Base-by-base conservation (phyloP, 164 flowering plant species). In the Stephania yunnanensis region DNA sequence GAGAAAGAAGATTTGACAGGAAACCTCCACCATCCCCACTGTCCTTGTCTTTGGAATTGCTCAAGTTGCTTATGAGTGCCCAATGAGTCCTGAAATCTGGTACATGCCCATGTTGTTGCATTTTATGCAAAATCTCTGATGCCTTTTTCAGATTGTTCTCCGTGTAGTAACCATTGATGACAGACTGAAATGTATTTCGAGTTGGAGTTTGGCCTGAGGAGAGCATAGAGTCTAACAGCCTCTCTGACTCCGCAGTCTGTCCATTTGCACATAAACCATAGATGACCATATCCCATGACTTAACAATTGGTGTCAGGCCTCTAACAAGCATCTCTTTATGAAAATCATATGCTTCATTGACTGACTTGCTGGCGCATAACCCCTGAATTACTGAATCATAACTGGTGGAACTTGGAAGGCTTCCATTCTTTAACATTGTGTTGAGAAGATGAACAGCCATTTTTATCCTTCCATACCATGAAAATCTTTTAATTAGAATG, bases 21-120 rank as follows among this genome's bases (percentile, higher is more conserved):
- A 95, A 92, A 25, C 93, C 86, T n/a, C 73, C 76, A 52, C 52
- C 78, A 31, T 76, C 70, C 31, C 74, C 76, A 74, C 75, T 79
- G 17, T 78, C 77, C 72, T 81, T 88, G 17, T 78, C 77, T 48
- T n/a, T 78, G 22, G 86, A 78, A 71, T 73, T 82, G 76, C 84
- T 86, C 82, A 95, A 78, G 52, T 85, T 86, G 83, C 91, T 86
- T 73, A 95, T 87, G 46, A 95, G 81, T 55, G 97, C 90, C 99
- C 99, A 95, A 42, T 95, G 98, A 46, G 90, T 89, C 70, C 82
- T 84, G 78, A 95, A 95, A 66, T 91, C 97, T 30, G 97, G 92
- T 73, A 79, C 84, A 81, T 86, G 83, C 46, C 98, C 97, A 71
- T 79, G 64, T 19, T 77, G 77, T 77, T 93, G 98, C 98, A 95